Evolutionary conservation across 805 yeast species (phyloP).

Genomic region (Ogataea populi-albae): DNA sequence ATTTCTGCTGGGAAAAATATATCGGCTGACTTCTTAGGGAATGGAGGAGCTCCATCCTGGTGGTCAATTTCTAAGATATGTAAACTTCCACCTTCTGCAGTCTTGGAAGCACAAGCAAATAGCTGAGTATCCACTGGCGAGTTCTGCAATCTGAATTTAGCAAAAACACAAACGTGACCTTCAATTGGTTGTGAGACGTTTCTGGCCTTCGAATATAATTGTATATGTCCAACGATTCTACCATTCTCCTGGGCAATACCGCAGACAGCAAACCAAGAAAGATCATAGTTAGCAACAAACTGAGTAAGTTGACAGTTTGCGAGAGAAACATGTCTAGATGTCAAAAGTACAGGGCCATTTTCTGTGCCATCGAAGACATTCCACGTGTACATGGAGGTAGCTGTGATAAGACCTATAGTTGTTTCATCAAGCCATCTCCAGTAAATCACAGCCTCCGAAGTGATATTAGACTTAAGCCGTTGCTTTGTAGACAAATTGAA

Average conservation of each 20-base stretch:
- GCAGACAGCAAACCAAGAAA: constrained; percentile 91
- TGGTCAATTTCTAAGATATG: constrained; percentile 97
- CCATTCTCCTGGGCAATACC: constrained; percentile 95
- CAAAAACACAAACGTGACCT: constrained; percentile 94
- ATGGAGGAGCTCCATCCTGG: constrained; percentile 76
- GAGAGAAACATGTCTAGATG: constrained; percentile 80
- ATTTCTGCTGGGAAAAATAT: constrained; percentile 97
- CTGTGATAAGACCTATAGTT: constrained; percentile 81
- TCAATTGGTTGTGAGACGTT: constrained; percentile 95
- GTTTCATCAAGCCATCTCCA: constrained; percentile 90
- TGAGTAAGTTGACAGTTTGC: constrained; percentile 85
- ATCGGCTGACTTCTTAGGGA: constrained; percentile 85
- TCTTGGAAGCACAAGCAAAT: constrained; percentile 89
- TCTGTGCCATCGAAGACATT: constrained; percentile 78
- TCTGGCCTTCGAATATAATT: constrained; percentile 82
- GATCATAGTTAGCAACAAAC: constrained; percentile 73
- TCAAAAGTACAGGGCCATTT: constrained; percentile 74
- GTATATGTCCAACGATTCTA: constrained; percentile 94
- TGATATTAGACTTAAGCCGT: constrained; percentile 81
- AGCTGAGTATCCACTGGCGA: constrained; percentile 77
- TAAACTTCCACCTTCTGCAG: constrained; percentile 77
- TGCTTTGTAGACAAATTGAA: constrained; percentile 86
- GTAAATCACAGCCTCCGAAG: constrained; percentile 85
- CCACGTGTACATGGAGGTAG: constrained; percentile 73
- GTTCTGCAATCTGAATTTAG: constrained; percentile 69